phyloP scores from a whole-genome alignment of 169 alveolate genomes.

The Plasmodium berghei region DNA sequence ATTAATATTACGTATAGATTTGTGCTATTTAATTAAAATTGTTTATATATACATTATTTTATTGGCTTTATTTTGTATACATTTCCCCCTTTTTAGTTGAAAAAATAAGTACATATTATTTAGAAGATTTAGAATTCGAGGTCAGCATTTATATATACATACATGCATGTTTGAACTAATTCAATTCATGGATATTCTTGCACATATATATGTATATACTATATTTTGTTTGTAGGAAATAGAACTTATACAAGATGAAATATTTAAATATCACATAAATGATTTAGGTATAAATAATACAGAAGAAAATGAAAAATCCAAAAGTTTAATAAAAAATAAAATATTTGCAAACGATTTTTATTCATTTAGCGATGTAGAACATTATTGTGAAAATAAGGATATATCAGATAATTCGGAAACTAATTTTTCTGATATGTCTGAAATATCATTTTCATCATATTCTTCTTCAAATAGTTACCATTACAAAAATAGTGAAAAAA shows the following conservation, averaged over 20 bases:
- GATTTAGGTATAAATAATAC: slow-evolving; percentile 10
- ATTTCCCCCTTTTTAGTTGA: slow-evolving; percentile 26
- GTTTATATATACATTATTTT: not conserved
- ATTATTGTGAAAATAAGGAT: not conserved
- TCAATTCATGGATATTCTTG: not conserved
- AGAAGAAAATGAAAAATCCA: not conserved
- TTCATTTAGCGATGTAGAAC: slow-evolving; percentile 22
- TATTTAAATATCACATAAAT: slow-evolving; percentile 18
- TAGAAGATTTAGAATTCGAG: slow-evolving; percentile 21
- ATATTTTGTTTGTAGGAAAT: slow-evolving; percentile 21
- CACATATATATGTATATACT: not conserved
- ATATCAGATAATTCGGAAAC: not conserved
- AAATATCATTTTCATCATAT: not conserved
- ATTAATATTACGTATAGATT: not conserved
- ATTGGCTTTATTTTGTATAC: not conserved
- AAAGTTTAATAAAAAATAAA: not conserved
- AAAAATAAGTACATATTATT: slow-evolving; percentile 46
- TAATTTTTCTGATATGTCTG: not conserved
- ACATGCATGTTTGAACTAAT: not conserved
- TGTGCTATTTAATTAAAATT: not conserved
- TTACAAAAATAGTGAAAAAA: too few species aligned
- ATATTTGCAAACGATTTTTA: not conserved
- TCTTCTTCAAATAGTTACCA: not conserved
- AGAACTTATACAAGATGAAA: slow-evolving; percentile 12
- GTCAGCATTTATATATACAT: not conserved